Evolutionary conservation across 768 basidiomycete genomes (phyloP).

Genomic region (Lyophyllum shimeji): DNA sequence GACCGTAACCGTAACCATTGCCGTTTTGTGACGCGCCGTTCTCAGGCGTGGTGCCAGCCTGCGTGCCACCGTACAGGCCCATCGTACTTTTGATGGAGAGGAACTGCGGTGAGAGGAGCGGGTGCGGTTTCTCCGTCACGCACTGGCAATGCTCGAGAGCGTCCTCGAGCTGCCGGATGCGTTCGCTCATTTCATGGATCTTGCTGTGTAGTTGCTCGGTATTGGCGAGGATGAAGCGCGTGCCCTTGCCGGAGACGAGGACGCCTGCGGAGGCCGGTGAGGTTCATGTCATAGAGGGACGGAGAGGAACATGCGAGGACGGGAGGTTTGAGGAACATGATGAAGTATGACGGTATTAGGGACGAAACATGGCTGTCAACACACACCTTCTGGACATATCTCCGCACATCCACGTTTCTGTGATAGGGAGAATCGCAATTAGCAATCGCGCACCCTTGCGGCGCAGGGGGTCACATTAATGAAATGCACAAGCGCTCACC

Average conservation of each 20-base stretch:
- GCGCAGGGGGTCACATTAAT: neutral
- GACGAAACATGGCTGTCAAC: neutral
- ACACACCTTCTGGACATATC: constrained; percentile 64
- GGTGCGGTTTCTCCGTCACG: constrained; percentile 34
- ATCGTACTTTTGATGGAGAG: constrained; percentile 57
- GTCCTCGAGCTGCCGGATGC: constrained; percentile 62
- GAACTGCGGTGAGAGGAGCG: constrained; percentile 48
- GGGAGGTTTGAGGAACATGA: neutral
- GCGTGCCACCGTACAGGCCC: constrained; percentile 43
- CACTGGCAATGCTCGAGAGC: constrained; percentile 30
- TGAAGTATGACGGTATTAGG: neutral
- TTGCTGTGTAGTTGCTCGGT: constrained; percentile 65
- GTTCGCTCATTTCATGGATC: constrained; percentile 66
- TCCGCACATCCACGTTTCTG: constrained; percentile 65
- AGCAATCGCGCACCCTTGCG: neutral
- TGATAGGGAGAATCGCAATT: constrained; percentile 15
- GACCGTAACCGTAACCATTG: neutral
- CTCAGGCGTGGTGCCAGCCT: constrained; percentile 16
- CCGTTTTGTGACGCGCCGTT: neutral
- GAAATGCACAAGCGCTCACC: constrained; percentile 17
- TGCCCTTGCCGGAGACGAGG: constrained; percentile 65
- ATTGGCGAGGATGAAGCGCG: constrained; percentile 66
- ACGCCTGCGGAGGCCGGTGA: constrained; percentile 39
- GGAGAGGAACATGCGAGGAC: neutral
- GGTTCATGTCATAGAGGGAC: neutral